phyloP scores from a whole-genome alignment of 2,329 filamentous ascomycete genomes.

The Fusarium guadeloupense region DNA sequence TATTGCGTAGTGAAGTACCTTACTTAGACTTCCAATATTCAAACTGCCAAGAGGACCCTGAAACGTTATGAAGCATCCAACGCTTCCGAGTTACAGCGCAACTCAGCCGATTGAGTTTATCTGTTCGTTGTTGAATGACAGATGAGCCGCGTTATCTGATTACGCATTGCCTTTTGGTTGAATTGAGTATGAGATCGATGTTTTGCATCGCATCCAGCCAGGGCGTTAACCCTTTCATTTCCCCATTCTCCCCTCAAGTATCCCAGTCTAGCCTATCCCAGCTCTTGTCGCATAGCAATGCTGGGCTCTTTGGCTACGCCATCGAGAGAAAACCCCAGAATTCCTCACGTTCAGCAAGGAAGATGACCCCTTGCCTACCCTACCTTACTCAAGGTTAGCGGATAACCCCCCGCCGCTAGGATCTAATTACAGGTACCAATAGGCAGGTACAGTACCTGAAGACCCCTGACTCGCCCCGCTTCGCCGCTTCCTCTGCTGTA shows the following conservation, averaged over 20 bases:
- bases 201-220: slow-evolving; percentile 27
- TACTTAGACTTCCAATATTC: too few species aligned
- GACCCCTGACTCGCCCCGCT: slow-evolving; percentile 27
- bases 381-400: background rate
- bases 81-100: background rate
- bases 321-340: slow-evolving; percentile 6
- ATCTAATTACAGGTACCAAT: slow-evolving; percentile 18
- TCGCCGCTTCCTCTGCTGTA: slow-evolving; percentile 4
- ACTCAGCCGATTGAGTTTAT: slow-evolving; percentile 4
- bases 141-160: background rate
- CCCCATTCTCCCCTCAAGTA: slow-evolving; percentile 7
- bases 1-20: background rate
- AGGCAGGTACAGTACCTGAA: slow-evolving; percentile 17
- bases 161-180: background rate
- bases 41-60: background rate
- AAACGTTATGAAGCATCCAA: too few species aligned
- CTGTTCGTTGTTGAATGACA: background rate
- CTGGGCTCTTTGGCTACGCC: slow-evolving; percentile 25
- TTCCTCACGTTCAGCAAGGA: slow-evolving; percentile 15
- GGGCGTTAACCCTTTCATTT: slow-evolving; percentile 43
- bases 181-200: slow-evolving; percentile 1
- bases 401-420: background rate
- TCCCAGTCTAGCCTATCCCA: background rate
- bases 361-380: slow-evolving; percentile 18
- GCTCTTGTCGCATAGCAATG: slow-evolving; percentile 17